A percentile compares a stretch with the other conserved stretches of the same genome.
Evolutionary conservation across 2,329 filamentous ascomycete species (phyloP).

Genomic region (Incumbomyces lentus): DNA sequence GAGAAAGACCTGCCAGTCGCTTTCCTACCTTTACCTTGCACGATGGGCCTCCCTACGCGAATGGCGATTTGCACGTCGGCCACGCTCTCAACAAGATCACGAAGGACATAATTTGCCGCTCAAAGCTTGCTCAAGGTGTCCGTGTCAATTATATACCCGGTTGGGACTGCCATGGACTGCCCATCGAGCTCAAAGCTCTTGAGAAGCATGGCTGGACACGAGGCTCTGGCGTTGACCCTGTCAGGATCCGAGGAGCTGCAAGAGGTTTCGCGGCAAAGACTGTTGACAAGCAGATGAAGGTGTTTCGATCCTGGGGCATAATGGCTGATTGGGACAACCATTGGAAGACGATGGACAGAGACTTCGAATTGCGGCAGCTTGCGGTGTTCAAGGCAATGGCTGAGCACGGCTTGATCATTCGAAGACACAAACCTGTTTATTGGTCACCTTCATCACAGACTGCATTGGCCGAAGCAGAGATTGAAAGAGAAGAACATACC

Average conservation of each 20-base stretch:
- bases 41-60: constrained; percentile 94
- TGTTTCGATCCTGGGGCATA: constrained; percentile 50
- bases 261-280: constrained; percentile 45
- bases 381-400: constrained; percentile 53
- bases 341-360: constrained; percentile 53
- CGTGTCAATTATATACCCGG: constrained; percentile 76
- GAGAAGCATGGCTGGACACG: constrained; percentile 40
- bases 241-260: constrained; percentile 45
- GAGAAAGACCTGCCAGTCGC: constrained; percentile 32
- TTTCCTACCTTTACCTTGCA: constrained; percentile 67
- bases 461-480: constrained; percentile 53
- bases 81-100: constrained; percentile 95
- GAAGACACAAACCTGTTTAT: constrained; percentile 53
- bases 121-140: constrained; percentile 67
- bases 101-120: constrained; percentile 84
- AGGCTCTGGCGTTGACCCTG: constrained; percentile 31
- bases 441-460: constrained; percentile 58
- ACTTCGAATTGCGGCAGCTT: constrained; percentile 51
- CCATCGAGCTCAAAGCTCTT: constrained; percentile 92
- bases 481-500: constrained; percentile 52
- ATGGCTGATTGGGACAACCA: constrained; percentile 56
- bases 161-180: constrained; percentile 96
- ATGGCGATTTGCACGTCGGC: constrained; percentile 80
- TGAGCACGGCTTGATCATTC: constrained; percentile 50
- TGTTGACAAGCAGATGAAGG: constrained; percentile 48